Base-by-base conservation (phyloP, 2,329 filamentous ascomycete species). In the Aspergillus luchuensis region DNA sequence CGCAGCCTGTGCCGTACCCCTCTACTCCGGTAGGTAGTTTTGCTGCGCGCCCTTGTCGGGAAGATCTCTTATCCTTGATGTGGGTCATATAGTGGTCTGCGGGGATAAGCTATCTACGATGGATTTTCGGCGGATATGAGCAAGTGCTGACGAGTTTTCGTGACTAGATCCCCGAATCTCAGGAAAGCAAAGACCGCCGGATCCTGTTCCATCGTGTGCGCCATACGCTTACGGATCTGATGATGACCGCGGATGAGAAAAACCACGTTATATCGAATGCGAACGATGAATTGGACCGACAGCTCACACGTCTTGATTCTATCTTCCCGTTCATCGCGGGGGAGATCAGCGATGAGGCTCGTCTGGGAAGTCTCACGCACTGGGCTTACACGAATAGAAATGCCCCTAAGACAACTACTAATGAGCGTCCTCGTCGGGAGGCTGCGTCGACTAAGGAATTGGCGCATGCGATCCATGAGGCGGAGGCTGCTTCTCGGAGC, bases 261-360 rank as follows among this genome's bases (percentile, higher is more conserved):
- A 97, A 97, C 67, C 93, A 97, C 68, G 95, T 99, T 68, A 90
- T 98, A 59, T 90, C 91, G 39, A 96, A 94, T 15, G 94, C 95
- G 57, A 95, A 94, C 70, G 91, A 96, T 68, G 91, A 93, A 49
- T 86, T 98, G 11, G 87, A 91, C 66, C 91, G 91, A 72, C 92
- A 97, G 72, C 84, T 97, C 38, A 81, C 85, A 61, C 91, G 96
- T 56, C 87, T 97, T 72, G 91, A 97, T 73, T 89, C 91, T 68
- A 89, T 96, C 33, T 96, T 91, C 84, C 89, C 92, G 19, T 89
- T 93, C 77, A 86, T 98, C 59, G 90, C 96, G 65, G 82, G 84
- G 61, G 95, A 99, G 76, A 91, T 99, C 72, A 96, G 91, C 77
- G 92, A 97, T 63, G 92, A 98, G 77, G 92, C 95, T 57, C 91